phyloP scores from a whole-genome alignment of 768 basidiomycete species.

The Gelatoporia subvermispora region DNA sequence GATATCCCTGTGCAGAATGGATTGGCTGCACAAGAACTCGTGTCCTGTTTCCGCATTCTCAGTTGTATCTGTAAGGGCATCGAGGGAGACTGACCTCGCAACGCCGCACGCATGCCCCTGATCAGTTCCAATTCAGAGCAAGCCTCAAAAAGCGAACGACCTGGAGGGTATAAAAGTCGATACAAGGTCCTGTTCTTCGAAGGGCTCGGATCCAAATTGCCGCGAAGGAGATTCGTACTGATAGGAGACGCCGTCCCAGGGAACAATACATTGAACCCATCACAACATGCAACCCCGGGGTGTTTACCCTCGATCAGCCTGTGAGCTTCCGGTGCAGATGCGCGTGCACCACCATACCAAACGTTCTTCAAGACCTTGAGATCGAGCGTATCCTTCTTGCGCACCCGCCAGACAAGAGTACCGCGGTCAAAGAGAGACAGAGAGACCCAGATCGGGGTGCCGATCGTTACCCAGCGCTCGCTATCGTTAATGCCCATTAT shows the following conservation, averaged over 20 bases:
- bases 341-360: too few relatives aligned
- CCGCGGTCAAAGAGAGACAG: constrained; percentile 14
- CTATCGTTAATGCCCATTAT: too few relatives aligned
- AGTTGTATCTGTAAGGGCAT: background rate
- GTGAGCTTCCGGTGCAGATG: too few relatives aligned
- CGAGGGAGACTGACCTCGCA: background rate
- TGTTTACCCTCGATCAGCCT: too few relatives aligned
- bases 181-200: too few relatives aligned
- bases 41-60: background rate
- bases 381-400: too few relatives aligned
- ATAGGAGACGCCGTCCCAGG: too few relatives aligned
- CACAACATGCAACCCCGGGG: too few relatives aligned
- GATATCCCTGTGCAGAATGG: background rate
- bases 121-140: background rate
- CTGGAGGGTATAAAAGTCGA: background rate
- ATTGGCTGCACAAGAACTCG: background rate
- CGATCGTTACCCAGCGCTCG: background rate
- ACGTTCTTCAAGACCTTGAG: too few relatives aligned
- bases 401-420: constrained; percentile 5
- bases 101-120: background rate
- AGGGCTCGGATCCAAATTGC: too few relatives aligned
- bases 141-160: background rate
- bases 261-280: too few relatives aligned
- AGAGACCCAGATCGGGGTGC: constrained; percentile 4
- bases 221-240: too few relatives aligned